Percentiles rank a stretch among this genome's conserved stretches.
phyloP scores from a whole-genome alignment of 129 eudicot species.

The Gnaphalium uliginosum region DNA sequence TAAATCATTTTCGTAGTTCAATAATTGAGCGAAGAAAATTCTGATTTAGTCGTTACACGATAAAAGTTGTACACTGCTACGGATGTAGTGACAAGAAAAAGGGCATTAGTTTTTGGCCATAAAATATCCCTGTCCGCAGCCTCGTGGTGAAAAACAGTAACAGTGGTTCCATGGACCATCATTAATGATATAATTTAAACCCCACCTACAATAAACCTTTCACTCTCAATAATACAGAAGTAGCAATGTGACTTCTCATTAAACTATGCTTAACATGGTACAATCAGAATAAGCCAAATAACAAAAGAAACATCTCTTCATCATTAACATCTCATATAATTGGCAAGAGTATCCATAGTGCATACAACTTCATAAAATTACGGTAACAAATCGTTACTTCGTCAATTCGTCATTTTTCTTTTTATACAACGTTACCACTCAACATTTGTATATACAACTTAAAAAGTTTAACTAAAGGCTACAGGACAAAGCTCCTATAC shows the following conservation, averaged over 20 bases:
- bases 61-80: slow-evolving; percentile 1
- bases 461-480: too few relatives aligned
- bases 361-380: neutral
- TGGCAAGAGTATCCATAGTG: neutral
- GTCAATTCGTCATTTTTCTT: too few relatives aligned
- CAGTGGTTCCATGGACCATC: neutral
- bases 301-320: neutral
- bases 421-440: too few relatives aligned
- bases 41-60: neutral
- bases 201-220: neutral
- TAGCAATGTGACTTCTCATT: slow-evolving; percentile 10
- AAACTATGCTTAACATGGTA: slow-evolving; percentile 20
- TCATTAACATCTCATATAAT: slow-evolving; percentile 11
- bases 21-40: neutral
- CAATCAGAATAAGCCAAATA: neutral
- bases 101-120: neutral
- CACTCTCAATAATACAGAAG: neutral
- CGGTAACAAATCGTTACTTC: too few relatives aligned
- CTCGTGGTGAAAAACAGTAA: neutral
- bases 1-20: neutral
- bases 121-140: neutral
- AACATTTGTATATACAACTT: too few relatives aligned
- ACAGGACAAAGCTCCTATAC: too few relatives aligned
- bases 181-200: neutral
- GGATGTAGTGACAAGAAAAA: neutral